Conservation (phyloP, 1,284 basidiomycete species). For the Trichosporon inkin region DNA sequence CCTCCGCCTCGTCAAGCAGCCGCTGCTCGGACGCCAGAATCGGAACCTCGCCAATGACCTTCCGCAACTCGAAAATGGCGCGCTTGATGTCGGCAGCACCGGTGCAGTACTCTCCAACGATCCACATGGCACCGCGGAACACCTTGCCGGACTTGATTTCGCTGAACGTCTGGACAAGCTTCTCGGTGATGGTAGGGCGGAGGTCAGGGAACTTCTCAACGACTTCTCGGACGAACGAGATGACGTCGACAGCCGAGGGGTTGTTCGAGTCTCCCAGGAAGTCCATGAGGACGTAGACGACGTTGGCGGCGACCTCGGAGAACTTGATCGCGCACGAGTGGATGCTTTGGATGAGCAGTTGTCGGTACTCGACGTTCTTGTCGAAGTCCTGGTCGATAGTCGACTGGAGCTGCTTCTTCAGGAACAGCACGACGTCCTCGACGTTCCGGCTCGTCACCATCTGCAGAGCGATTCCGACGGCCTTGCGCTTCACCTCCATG, state of each 20-base stretch:
- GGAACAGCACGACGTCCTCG: slow-evolving; percentile 93
- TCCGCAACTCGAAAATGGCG: slow-evolving; percentile 75
- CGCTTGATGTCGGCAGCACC: slow-evolving; percentile 62
- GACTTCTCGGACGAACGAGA: slow-evolving; percentile 92
- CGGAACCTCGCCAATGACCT: slow-evolving; percentile 90
- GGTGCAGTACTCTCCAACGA: slow-evolving; percentile 91
- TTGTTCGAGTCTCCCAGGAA: slow-evolving; percentile 96
- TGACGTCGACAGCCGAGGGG: slow-evolving; percentile 90
- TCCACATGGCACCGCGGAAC: slow-evolving; percentile 95
- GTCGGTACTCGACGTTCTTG: slow-evolving; percentile 88
- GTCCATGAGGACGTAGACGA: slow-evolving; percentile 96
- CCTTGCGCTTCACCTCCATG: slow-evolving; percentile 94
- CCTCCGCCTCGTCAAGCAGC: slow-evolving; percentile 68
- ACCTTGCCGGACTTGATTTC: slow-evolving; percentile 98
- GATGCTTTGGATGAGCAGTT: slow-evolving; percentile 94
- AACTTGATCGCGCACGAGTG: slow-evolving; percentile 96
- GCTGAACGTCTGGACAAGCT: slow-evolving; percentile 74
- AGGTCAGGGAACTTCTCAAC: slow-evolving; percentile 96
- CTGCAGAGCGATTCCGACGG: slow-evolving; percentile 81
- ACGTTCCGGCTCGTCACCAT: slow-evolving; percentile 95
- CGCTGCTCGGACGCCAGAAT: slow-evolving; percentile 86
- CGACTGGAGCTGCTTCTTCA: slow-evolving; percentile 96
- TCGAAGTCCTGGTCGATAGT: slow-evolving; percentile 76
- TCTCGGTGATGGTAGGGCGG: slow-evolving; percentile 77
- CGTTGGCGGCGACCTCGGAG: slow-evolving; percentile 94